Base-by-base conservation (phyloP, 345 rosid genomes). In the Luvunga scandens region DNA sequence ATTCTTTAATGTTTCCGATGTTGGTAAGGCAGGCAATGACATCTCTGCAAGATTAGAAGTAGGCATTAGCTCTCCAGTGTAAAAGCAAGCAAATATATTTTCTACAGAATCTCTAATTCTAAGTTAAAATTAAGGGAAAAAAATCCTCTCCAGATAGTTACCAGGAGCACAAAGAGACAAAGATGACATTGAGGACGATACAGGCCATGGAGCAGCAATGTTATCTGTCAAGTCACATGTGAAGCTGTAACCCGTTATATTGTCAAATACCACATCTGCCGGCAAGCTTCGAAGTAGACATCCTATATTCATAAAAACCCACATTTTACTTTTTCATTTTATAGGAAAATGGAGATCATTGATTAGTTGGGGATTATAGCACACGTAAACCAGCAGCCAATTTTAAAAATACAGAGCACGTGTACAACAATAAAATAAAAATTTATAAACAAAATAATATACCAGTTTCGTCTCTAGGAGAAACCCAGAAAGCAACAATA, bases 191-290 rank as follows among this genome's bases (percentile, higher is more conserved):
- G 97, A 89, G 25, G 98, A 89, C 19, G 99, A 94, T 62, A 89
- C 84, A 69, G 99, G 99, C 99, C 99, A 96, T 50, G 99, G 99
- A 59, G 99, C 99, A 24, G 85, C 97, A 69, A 92, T 94, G 83
- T 96, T 96, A 84, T 96, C 99, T 50, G 91, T 90, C 85, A 96
- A 83, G 86, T 96, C 99, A 71, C 98, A 96, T n/a, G 95, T 90
- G 86, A 96, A 91, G 79, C 97, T 91, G 87, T 85, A 90, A 65
- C 98, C 99, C 30, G 98, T 90, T 48, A 88, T 75, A 81, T 92
- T 96, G 86, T 96, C 99, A 80, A 91, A 84, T 72, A 89, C 80
- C 83, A 94, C 85, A 87, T 94, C 94, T 53, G 94, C 84, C 30
- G 97, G 97, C 83, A 77, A 90, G 89, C 98, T 96, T 72, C 94